Percentiles rank a stretch among this genome's conserved stretches.
Conservation (phyloP, 2,329 filamentous ascomycete species). For the Cyanodermella asteris region DNA sequence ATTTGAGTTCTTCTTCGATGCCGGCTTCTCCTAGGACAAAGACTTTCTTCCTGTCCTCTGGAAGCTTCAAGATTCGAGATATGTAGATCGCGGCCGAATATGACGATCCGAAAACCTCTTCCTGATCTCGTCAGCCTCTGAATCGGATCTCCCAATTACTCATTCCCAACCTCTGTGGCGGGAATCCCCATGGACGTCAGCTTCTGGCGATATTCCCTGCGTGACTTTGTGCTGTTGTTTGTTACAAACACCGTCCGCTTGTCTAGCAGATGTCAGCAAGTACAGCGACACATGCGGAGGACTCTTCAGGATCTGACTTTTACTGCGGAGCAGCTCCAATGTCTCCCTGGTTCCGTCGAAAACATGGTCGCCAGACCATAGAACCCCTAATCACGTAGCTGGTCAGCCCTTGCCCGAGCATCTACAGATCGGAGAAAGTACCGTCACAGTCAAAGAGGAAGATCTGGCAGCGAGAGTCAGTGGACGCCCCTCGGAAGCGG, state of each 20-base stretch:
- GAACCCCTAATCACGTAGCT: slow-evolving; percentile 45
- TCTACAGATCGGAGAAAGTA: slow-evolving; percentile 22
- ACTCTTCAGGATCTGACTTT: slow-evolving; percentile 42
- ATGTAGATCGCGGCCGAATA: slow-evolving; percentile 96
- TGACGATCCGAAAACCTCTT: slow-evolving; percentile 89
- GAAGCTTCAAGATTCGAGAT: slow-evolving; percentile 66
- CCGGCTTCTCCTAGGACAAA: slow-evolving; percentile 82
- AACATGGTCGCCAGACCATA: slow-evolving; percentile 87
- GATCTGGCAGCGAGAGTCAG: slow-evolving; percentile 30
- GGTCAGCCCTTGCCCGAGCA: background rate
- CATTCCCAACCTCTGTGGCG: slow-evolving; percentile 39
- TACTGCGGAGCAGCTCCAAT: slow-evolving; percentile 56
- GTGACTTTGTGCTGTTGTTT: slow-evolving; percentile 96
- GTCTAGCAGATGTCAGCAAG: slow-evolving; percentile 28
- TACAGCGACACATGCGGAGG: background rate
- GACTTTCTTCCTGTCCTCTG: slow-evolving; percentile 67
- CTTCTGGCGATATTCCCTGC: slow-evolving; percentile 81
- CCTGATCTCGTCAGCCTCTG: no score
- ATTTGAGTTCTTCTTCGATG: slow-evolving; percentile 68
- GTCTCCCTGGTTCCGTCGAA: slow-evolving; percentile 75
- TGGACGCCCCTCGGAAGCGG: background rate
- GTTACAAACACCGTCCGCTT: slow-evolving; percentile 92
- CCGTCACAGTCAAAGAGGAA: slow-evolving; percentile 97
- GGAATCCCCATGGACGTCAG: slow-evolving; percentile 63
- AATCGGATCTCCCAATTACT: no score